Conservation (phyloP, 192 early-diverging fungal genomes). For the Diversispora epigaea region DNA sequence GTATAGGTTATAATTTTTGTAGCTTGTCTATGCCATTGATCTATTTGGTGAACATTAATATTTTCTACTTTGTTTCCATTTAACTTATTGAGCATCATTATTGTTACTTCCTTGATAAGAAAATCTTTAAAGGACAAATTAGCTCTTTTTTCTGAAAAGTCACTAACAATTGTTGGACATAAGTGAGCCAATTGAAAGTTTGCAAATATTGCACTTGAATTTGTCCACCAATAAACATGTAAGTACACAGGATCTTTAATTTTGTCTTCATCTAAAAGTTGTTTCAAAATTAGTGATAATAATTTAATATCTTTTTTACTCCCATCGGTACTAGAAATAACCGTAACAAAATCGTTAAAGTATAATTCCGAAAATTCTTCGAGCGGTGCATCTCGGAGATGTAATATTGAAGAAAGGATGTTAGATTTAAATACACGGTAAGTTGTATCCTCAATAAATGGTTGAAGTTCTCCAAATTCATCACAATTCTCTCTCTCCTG, state of each 20-base stretch:
- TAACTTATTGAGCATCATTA: background rate
- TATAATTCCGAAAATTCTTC: conserved; percentile 11
- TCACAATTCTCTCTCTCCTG: conserved; percentile 15
- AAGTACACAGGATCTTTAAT: conserved; percentile 5
- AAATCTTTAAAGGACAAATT: background rate
- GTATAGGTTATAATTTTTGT: conserved; percentile 18
- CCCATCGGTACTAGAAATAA: background rate
- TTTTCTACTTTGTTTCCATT: background rate
- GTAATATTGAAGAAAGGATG: background rate
- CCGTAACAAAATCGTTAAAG: conserved; percentile 22
- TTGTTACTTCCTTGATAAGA: background rate
- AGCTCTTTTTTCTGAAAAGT: background rate
- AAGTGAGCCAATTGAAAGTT: conserved; percentile 19
- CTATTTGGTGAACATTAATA: background rate
- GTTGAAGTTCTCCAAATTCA: background rate
- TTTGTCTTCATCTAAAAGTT: conserved; percentile 1
- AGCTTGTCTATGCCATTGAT: conserved; percentile 12
- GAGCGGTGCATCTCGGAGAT: background rate
- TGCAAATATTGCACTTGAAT: conserved; percentile 9
- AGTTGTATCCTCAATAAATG: background rate
- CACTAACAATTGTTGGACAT: conserved; percentile 1
- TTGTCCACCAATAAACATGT: conserved; percentile 32
- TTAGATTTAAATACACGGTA: background rate
- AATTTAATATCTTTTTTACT: background rate
- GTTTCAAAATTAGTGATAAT: background rate